These are phyloP conservation scores for Syzygium grande DNA, from an alignment of 345 rosid species.

Conservation along the genomic window DNA sequence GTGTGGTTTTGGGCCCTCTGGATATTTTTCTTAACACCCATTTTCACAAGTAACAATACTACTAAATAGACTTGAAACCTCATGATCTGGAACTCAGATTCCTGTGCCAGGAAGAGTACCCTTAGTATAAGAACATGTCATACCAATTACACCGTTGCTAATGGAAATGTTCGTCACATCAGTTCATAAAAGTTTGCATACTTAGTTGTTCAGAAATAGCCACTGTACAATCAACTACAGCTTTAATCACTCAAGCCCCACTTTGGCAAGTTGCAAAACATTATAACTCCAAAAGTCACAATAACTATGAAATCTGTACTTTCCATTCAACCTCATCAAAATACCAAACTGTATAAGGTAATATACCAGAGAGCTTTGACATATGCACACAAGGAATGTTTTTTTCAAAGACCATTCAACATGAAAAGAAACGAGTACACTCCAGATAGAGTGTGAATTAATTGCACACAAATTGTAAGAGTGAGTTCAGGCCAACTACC, in stretches of 20 bases:
- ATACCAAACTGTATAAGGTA: background rate
- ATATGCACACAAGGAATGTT: background rate
- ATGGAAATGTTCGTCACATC: background rate
- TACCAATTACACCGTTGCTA: background rate
- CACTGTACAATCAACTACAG: background rate
- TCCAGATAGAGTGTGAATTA: background rate
- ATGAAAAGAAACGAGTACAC: background rate
- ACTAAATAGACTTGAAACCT: background rate
- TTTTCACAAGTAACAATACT: background rate
- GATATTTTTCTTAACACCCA: background rate
- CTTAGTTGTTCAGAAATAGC: background rate
- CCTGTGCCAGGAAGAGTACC: background rate
- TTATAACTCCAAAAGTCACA: background rate
- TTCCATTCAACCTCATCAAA: background rate
- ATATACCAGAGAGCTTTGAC: background rate
- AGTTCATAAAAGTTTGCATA: background rate
- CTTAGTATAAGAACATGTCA: background rate
- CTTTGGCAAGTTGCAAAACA: background rate
- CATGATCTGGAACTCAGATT: background rate
- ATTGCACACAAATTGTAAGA: background rate
- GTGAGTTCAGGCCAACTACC: constrained; percentile 17
- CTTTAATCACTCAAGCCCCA: background rate
- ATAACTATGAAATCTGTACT: background rate
- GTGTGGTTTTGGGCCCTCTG: background rate
- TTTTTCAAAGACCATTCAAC: background rate